A percentile compares a stretch with the other conserved stretches of the same genome.
These are phyloP conservation scores for Colletotrichum sansevieriae DNA, from an alignment of 2,329 filamentous ascomycete genomes.

Conservation along the genomic window DNA sequence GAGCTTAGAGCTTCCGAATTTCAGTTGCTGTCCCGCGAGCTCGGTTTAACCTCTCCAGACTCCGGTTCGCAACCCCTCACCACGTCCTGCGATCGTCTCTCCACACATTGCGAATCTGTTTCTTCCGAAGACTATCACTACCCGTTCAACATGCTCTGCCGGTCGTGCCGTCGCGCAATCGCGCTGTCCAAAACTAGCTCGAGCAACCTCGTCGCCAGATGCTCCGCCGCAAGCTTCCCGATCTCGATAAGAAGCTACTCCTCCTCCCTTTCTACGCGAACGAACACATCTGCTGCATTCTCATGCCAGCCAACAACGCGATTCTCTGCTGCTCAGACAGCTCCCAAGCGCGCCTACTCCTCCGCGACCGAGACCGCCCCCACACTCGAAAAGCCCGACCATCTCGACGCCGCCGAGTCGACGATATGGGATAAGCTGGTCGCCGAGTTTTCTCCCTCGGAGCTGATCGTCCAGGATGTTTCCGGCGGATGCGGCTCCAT, in stretches of 20 bases:
- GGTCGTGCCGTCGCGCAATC: constrained; percentile 39
- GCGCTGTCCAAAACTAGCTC: constrained; percentile 28
- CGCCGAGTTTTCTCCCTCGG: constrained; percentile 63
- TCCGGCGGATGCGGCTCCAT: constrained; percentile 88
- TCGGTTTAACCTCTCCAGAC: background rate
- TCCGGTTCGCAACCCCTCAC: background rate
- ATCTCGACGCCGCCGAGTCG: constrained; percentile 68
- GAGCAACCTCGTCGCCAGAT: constrained; percentile 18
- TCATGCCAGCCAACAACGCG: background rate
- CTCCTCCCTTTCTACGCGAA: background rate
- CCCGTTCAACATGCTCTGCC: constrained; percentile 36
- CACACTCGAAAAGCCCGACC: constrained; percentile 59
- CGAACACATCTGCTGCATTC: background rate
- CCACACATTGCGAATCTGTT: too few relatives aligned
- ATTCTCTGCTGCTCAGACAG: background rate
- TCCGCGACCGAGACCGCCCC: constrained; percentile 1
- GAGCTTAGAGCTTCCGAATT: constrained; percentile 31
- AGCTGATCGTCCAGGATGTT: constrained; percentile 79
- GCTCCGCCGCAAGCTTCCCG: constrained; percentile 55
- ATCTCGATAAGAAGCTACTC: constrained; percentile 52
- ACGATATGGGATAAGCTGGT: constrained; percentile 68
- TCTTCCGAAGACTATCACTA: background rate
- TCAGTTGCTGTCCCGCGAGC: background rate
- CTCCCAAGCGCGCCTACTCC: constrained; percentile 29
- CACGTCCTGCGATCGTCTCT: too few relatives aligned